phyloP scores from a whole-genome alignment of 305 asterid genomes.

The Withania somnifera region DNA sequence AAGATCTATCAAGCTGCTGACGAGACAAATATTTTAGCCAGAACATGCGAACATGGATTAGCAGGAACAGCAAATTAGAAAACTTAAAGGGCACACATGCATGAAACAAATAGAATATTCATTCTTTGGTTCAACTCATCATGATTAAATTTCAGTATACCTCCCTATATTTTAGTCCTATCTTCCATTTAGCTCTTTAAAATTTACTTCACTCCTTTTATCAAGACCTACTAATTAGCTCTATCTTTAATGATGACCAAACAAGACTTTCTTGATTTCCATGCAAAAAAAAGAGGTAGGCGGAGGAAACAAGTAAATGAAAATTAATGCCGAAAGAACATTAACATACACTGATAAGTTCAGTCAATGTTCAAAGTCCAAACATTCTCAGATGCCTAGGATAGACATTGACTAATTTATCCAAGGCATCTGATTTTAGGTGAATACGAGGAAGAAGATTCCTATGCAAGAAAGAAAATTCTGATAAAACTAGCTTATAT shows the following conservation, averaged over 20 bases:
- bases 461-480: not conserved
- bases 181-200: not conserved
- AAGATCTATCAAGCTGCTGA: not conserved
- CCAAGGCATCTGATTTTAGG: not conserved
- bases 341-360: not conserved
- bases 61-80: not conserved
- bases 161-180: not conserved
- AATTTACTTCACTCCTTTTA: not conserved
- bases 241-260: not conserved
- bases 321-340: not conserved
- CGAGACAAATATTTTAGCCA: not conserved
- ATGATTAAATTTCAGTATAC: not conserved
- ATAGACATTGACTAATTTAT: not conserved
- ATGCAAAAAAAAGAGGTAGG: not conserved
- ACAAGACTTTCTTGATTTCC: not conserved
- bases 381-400: not conserved
- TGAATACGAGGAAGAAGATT: not conserved
- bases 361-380: not conserved
- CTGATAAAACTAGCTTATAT: not conserved
- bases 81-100: not conserved
- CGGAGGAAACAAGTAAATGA: not conserved
- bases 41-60: not conserved
- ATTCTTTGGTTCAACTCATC: not conserved
- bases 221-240: not conserved
- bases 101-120: not conserved